Base-by-base conservation (phyloP, 2,329 filamentous ascomycete genomes). In the Curvularia lunata region DNA sequence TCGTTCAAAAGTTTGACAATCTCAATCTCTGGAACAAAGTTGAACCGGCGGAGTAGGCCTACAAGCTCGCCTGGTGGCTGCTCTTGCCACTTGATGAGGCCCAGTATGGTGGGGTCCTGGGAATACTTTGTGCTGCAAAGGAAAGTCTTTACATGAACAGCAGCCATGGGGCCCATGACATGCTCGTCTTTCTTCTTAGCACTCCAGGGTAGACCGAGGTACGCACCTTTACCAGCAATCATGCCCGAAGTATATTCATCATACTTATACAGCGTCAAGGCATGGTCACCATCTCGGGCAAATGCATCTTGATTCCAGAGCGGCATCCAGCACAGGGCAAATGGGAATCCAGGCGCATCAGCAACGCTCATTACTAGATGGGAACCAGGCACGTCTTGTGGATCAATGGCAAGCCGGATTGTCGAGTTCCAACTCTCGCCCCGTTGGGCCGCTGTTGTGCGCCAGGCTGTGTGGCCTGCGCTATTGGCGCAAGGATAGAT, bases 11-110 rank as follows among this genome's bases (percentile, higher is more conserved):
- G 84, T 80, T 98, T 99, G 61, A 99, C 95, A 32, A 99, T 91
- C 77, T 99, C 96, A 54, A 98, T 97, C 74, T 99, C 95, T 0
- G 95, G 91, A 0, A 99, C 93, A 65, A 98, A 98, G 19, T 93
- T 88, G 48, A 98, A 86, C 65, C 93, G 88, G 72, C 90, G 90
- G 41, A 99, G 80, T 0, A 96, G 81, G 23, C 87, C 83, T 0
- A 91, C 83, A 1, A 98, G 82, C 34, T 93, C 87, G 27, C 88
- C 87, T 45, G 88, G 84, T 0, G 88, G 83, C 40, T 88, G 84
- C 12, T 94, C 89, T 70, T 87, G 91, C 95, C 95, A 98, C 67
- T 89, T 91, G 32, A 98, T 79, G 25, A 99, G 81, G 16, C 91
- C 90, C 18, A 97, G 80, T 10, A 99, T 85, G 16, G 90, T 86